Percentiles rank a stretch among this genome's conserved stretches.
Evolutionary conservation across 202 grass and related monocot species (phyloP).

Genomic region (Carex sylvatica): DNA sequence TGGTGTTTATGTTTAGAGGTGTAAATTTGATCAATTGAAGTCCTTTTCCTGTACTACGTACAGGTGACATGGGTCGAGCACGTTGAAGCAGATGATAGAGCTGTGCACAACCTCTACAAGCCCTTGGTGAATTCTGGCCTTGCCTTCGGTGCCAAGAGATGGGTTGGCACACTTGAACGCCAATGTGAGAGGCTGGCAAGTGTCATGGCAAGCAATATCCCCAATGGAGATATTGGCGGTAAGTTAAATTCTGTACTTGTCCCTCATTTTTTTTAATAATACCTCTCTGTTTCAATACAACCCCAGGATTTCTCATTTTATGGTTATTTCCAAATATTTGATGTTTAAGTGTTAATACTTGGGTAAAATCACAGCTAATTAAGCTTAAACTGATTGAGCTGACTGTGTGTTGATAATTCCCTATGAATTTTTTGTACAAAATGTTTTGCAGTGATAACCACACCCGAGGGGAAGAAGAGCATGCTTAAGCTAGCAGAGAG

Average conservation of each 20-base stretch:
- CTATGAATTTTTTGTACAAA: not conserved
- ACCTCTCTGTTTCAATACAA: not conserved
- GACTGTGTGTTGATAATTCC: not conserved
- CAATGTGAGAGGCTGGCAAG: slow-evolving; percentile 81
- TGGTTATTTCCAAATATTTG: not conserved
- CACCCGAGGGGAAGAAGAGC: slow-evolving; percentile 65
- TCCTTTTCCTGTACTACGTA: not conserved
- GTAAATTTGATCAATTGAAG: slow-evolving; percentile 7
- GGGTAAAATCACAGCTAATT: not conserved
- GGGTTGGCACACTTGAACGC: slow-evolving; percentile 60
- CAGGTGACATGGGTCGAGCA: slow-evolving; percentile 92
- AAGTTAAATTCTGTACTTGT: not conserved
- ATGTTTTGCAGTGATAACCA: slow-evolving; percentile 48
- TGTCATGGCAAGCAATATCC: slow-evolving; percentile 46
- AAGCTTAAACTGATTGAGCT: not conserved
- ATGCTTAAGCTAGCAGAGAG: slow-evolving; percentile 85
- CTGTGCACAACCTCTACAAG: slow-evolving; percentile 78
- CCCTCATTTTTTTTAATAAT: not conserved
- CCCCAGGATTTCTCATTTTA: not conserved
- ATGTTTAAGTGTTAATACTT: not conserved
- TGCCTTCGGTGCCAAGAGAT: slow-evolving; percentile 75
- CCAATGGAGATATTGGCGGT: slow-evolving; percentile 42
- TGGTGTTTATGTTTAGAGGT: not conserved
- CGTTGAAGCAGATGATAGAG: slow-evolving; percentile 56
- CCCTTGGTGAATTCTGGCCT: slow-evolving; percentile 68